Base-by-base conservation (phyloP, 805 yeast species). In the Metschnikowia corniflorae region DNA sequence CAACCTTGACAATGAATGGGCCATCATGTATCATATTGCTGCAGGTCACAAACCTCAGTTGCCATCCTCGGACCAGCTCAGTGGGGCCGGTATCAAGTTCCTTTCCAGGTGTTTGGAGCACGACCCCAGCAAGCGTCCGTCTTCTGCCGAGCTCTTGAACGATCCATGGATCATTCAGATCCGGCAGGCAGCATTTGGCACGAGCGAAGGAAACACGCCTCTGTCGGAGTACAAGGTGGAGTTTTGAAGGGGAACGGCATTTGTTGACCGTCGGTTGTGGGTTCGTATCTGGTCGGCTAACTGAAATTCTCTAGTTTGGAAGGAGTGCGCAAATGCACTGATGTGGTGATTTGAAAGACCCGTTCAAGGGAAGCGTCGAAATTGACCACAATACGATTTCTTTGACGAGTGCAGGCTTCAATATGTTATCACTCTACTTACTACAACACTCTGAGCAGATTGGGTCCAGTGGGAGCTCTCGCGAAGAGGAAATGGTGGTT, bases 1-100 rank as follows among this genome's bases (percentile, higher is more conserved):
- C 12, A 85, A 87, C 58, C 68, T 88, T 43, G 98, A 93, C 54
- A 93, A 93, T 55, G 97, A 91, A 56, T 93, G 94, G 94, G 96
- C 97, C 2, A 86, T 93, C 34, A 91, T 93, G 97, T 93, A 89
- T 55, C 96, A 87, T 58, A 93, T 93, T 54, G 97, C 97, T 0
- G 94, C 95, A 2, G 96, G 96, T 1, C 93, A 86, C 55, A 71
- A 78, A 40, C 98, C 98, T 0, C 87, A 77, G 50, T 68, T 91
- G 35, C 98, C 98, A 4, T 58, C 78, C 0, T 61, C 71, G 1
- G 93, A 83, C 42, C 96, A 87, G 60, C 66, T 93, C 36, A 80
- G 93, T 47, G 73, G 70, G 12, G 76, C 70, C 10, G 97, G 98
- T 13, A 72, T 69, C 33, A 68, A 68, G 16, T 89, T 93, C 58